A percentile compares a stretch with the other conserved stretches of the same genome.
phyloP scores from a whole-genome alignment of 108 stramenopile genomes.

The Fragilariopsis cylindrus region DNA sequence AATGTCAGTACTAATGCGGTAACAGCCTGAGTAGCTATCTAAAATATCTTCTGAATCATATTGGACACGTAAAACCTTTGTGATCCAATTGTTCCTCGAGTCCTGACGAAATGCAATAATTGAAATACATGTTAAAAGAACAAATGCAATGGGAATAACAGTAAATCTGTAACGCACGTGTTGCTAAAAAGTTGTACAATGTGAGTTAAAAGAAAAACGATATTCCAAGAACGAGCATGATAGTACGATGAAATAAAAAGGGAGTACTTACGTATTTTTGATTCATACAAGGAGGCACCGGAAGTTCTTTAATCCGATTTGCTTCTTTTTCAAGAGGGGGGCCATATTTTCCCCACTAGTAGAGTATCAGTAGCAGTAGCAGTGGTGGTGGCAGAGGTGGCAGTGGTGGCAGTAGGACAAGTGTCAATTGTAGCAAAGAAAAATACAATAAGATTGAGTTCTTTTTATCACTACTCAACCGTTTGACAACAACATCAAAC shows the following conservation, averaged over 20 bases:
- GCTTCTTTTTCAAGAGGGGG: background rate
- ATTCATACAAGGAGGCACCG: background rate
- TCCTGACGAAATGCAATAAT: background rate
- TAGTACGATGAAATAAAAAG: too few species aligned
- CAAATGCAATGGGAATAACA: background rate
- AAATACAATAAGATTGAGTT: too few species aligned
- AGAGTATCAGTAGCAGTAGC: too few species aligned
- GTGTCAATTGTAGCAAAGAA: too few species aligned
- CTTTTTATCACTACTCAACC: too few species aligned
- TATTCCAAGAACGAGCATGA: too few species aligned
- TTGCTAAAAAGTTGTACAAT: background rate
- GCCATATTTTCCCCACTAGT: background rate
- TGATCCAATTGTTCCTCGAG: background rate
- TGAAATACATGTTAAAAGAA: background rate
- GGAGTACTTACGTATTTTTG: background rate
- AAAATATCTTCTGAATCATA: background rate
- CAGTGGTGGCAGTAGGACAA: too few species aligned
- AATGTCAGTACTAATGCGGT: background rate
- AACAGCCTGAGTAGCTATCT: background rate
- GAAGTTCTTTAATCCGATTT: conserved; percentile 2
- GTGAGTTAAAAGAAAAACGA: too few species aligned
- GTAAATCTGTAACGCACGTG: background rate
- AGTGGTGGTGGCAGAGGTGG: too few species aligned
- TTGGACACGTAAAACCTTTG: background rate
- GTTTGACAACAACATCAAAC: too few species aligned